Evolutionary conservation across 345 rosid genomes (phyloP).

Genomic region (Eutrema japonicum): DNA sequence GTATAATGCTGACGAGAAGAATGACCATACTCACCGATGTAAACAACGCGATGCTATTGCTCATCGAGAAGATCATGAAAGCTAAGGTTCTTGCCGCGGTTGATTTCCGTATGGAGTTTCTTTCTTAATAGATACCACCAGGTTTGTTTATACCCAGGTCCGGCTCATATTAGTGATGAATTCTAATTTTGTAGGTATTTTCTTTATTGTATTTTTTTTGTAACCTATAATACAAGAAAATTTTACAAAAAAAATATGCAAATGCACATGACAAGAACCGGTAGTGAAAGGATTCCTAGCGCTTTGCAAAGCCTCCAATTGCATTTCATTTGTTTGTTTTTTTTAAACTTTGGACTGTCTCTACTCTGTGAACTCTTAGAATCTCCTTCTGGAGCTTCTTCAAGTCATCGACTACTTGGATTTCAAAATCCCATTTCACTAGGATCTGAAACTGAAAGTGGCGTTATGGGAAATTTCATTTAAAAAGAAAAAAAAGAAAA

Average conservation of each 20-base stretch:
- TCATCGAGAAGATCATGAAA: conserved; percentile 41
- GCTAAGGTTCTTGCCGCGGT: conserved; percentile 31
- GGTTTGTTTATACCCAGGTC: conserved; percentile 3
- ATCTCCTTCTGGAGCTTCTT: background rate
- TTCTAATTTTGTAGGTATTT: too few species aligned
- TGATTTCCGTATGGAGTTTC: background rate
- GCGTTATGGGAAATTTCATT: too few species aligned
- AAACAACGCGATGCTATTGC: conserved; percentile 51
- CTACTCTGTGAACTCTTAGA: background rate
- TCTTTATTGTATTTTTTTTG: too few species aligned
- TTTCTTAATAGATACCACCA: conserved; percentile 21
- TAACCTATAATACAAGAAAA: too few species aligned
- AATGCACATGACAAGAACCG: conserved; percentile 16
- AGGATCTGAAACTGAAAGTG: background rate
- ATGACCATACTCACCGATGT: conserved; percentile 44
- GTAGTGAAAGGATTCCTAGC: conserved; percentile 17
- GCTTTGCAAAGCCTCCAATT: conserved; percentile 18
- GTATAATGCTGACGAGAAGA: conserved; percentile 43
- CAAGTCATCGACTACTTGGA: background rate
- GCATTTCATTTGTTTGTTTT: background rate
- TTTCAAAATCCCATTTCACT: background rate
- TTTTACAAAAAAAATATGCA: too few species aligned
- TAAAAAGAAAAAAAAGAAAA: too few species aligned
- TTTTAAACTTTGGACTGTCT: background rate
- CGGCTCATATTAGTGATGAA: too few species aligned